phyloP scores from a whole-genome alignment of 768 basidiomycete genomes.

The Kwoniella bestiolae region DNA sequence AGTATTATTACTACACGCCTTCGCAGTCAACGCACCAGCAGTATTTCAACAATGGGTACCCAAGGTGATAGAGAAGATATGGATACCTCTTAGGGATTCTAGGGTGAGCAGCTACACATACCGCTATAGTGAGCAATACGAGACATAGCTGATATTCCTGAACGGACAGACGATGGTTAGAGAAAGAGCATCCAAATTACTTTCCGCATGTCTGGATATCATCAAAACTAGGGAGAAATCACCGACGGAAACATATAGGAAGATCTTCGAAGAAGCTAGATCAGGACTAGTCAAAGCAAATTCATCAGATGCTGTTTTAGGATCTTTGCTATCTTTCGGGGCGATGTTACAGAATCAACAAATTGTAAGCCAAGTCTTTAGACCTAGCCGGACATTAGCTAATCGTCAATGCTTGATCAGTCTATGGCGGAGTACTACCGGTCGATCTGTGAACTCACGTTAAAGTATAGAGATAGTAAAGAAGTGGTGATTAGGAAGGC shows the following conservation, averaged over 20 bases:
- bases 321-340: constrained; percentile 86
- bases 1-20: constrained; percentile 89
- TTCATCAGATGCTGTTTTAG: constrained; percentile 88
- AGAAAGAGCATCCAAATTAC: constrained; percentile 88
- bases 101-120: constrained; percentile 61
- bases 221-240: constrained; percentile 72
- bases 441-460: constrained; percentile 84
- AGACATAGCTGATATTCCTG: neutral
- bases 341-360: constrained; percentile 91
- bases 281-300: constrained; percentile 71
- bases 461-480: constrained; percentile 83
- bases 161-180: constrained; percentile 80
- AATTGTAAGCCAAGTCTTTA: constrained; percentile 67
- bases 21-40: constrained; percentile 82
- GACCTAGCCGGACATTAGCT: constrained; percentile 6
- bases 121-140: neutral
- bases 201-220: constrained; percentile 91
- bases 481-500: constrained; percentile 88
- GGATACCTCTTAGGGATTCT: constrained; percentile 83
- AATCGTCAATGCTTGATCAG: too few relatives aligned
- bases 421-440: constrained; percentile 65
- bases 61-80: constrained; percentile 88
- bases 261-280: constrained; percentile 88
- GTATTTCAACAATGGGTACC: constrained; percentile 88
- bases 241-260: constrained; percentile 66